Conservation (phyloP, 2,329 filamentous ascomycete species). For the Pseudogymnoascus sp. region DNA sequence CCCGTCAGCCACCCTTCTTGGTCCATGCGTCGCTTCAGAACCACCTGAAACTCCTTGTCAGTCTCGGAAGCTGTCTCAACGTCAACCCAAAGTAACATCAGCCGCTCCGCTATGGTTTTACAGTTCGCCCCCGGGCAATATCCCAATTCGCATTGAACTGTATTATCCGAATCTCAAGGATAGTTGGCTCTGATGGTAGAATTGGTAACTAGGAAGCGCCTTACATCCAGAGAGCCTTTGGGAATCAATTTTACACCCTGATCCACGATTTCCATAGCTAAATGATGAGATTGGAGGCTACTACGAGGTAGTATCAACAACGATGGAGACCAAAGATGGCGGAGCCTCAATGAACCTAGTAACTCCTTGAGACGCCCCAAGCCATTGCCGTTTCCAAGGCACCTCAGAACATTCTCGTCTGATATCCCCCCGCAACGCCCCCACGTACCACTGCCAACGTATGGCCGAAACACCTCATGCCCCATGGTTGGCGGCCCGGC, state of each 20-base stretch:
- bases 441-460: not conserved
- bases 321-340: not conserved
- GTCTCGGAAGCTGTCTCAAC: conserved; percentile 4
- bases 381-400: not conserved
- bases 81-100: not conserved
- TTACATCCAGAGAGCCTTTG: too few relatives aligned
- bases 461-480: not conserved
- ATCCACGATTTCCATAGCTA: not conserved
- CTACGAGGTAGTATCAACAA: not conserved
- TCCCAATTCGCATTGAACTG: not conserved
- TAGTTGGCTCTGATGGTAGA: not conserved
- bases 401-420: not conserved
- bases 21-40: conserved; percentile 2
- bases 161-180: not conserved
- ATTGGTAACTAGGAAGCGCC: not conserved
- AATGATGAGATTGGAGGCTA: not conserved
- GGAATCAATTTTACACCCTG: too few relatives aligned
- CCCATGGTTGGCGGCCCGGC: not conserved
- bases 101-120: conserved; percentile 1
- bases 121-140: not conserved
- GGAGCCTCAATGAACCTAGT: not conserved
- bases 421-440: not conserved
- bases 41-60: not conserved
- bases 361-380: not conserved
- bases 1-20: not conserved